Evolutionary conservation across 2,329 filamentous ascomycete species (phyloP), one percentile per base, ranked within the genome.

Genomic region (Colletotrichum chrysophilum): DNA sequence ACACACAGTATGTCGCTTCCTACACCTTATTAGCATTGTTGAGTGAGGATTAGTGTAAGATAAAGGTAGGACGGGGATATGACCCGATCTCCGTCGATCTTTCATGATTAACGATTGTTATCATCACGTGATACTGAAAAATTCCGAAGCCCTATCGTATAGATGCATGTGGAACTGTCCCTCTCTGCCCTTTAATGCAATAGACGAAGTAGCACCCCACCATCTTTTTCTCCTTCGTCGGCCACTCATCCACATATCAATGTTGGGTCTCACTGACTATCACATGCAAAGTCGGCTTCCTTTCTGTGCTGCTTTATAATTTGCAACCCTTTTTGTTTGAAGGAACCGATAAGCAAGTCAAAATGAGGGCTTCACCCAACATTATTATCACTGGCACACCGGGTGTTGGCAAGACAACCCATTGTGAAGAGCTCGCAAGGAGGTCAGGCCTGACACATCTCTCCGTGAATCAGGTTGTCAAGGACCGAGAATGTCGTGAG

Each of bases 331-430:
- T 21, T 52, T 21, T 13, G 16, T 21, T 52, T 24, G 43, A 21
- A 52, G 43, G 6, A 24, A 52, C n/a, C n/a, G 43, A 32, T 18
- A 36, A 18, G 7, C 14, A 32, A 48, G 38, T 34, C 55, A 56
- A 55, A 24, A 72, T 72, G 82, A 87, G 92, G 79, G 86, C 83
- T 34, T 86, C 86, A 77, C 97, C 97, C 34, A 99, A 98, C 85
- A 95, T 99, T 81, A 94, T 99, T 79, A 90, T 99, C 79, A 98
- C 97, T 55, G 97, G 97, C 78, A 99, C 97, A 24, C 97, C 97
- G 1, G 97, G 97, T 71, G 95, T 97, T 32, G 97, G 97, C 82
- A 99, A 99, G 88, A 98, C 96, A 21, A 97, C 95, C 9, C 96
- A 98, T 84, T 95, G 94, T 82, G 95, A 98, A 84, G 89, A 92